Base-by-base conservation (phyloP, 352 stramenopile species). In the Globisporangium nagaii region DNA sequence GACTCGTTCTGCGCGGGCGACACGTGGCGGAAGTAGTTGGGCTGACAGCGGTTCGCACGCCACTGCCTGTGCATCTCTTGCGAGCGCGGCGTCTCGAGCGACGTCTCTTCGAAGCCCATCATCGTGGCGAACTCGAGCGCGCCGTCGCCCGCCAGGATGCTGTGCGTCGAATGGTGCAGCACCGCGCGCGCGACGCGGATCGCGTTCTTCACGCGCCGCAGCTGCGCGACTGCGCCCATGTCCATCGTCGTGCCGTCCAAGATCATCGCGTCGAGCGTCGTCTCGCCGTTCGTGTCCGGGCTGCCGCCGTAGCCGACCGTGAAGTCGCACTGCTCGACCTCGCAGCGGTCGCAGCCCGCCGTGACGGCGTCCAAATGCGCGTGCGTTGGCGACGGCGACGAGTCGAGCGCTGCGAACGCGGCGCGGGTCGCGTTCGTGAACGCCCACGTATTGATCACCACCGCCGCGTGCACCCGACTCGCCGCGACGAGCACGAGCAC, bases 231-330 rank as follows among this genome's bases (percentile, higher is more conserved):
- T 0, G 85, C 85, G 12, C 89, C 88, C 72, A 96, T 93, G 53
- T 73, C 70, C 73, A 93, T 90, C 13, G 71, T 90, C 17, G 67
- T 67, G 6, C 86, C 89, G 46, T 96, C 86, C 62, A 97, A 65
- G 53, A 97, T 92, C 86, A 97, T 96, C 6, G 89, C 86, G 51
- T 97, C 89, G 12, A 97, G 73, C 20, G 86, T 96, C 11, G 88
- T 95, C 57, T 96, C 84, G 4, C 87, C 89, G n/a, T 55, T 74
- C 2, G 75, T 79, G 55, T 97, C 88, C 0, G 89, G 88, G 44
- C 87, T 94, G 8, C 86, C 86, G 17, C 89, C 89, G 53, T 86
- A 97, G 1, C 89, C 89, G 48, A 96, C 87, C 0, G 84, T 95
- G 45, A 85, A 88, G 58, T 95, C 87, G 61, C 86, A 96, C 66